phyloP scores from a whole-genome alignment of 805 yeast species.

The Saccharomycopsis schoenii region DNA sequence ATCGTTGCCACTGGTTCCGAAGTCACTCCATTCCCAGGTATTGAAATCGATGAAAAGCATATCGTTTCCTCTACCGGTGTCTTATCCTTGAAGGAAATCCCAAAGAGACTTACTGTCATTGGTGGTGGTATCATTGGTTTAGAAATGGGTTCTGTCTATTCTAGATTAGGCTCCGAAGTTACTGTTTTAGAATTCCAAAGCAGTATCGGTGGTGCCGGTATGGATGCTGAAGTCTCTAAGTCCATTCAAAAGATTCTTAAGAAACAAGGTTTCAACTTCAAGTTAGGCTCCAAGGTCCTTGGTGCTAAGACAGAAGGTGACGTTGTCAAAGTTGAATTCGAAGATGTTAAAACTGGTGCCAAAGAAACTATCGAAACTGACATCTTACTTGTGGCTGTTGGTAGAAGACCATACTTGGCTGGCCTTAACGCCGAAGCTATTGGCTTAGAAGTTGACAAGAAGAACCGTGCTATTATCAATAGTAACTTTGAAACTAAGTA shows the following conservation, averaged over 20 bases:
- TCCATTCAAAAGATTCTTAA: conserved; percentile 78
- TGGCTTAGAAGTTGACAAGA: conserved; percentile 85
- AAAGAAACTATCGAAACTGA: conserved; percentile 77
- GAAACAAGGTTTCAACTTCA: conserved; percentile 93
- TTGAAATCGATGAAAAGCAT: conserved; percentile 91
- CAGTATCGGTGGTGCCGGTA: conserved; percentile 86
- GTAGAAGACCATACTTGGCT: conserved; percentile 94
- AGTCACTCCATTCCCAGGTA: conserved; percentile 98
- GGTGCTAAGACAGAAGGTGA: conserved; percentile 87
- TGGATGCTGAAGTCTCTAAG: conserved; percentile 94
- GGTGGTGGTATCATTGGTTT: conserved; percentile 99
- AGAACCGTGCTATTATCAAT: conserved; percentile 91
- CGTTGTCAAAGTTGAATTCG: conserved; percentile 74
- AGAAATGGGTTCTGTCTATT: conserved; percentile 98
- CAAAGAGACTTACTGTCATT: conserved; percentile 83
- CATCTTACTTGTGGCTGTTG: conserved; percentile 91
- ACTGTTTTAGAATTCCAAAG: conserved; percentile 86
- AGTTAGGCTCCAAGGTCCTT: conserved; percentile 83
- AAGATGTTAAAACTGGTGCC: conserved; percentile 80
- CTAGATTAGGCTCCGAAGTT: conserved; percentile 91
- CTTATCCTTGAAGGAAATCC: conserved; percentile 73
- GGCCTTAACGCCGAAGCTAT: conserved; percentile 83
- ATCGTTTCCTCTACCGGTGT: conserved; percentile 95
- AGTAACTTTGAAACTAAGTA: conserved; percentile 85
- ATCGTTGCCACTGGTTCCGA: conserved; percentile 98